Evolutionary conservation across 352 stramenopile genomes (phyloP), one percentile per base, ranked within the genome.

Genomic region (Pythium aristosporum): DNA sequence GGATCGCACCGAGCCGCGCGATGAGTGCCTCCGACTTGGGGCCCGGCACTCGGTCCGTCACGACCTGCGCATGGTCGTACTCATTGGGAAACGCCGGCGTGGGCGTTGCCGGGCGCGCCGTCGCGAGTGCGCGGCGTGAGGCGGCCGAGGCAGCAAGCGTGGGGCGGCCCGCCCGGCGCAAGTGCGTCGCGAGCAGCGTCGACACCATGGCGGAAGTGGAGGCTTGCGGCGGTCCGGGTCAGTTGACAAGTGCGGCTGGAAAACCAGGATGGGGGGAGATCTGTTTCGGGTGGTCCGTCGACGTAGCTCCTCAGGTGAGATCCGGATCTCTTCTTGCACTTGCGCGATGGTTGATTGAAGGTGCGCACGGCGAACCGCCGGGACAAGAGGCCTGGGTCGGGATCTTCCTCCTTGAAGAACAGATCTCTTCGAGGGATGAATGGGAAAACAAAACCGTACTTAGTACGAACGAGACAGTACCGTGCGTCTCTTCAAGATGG

Each of bases 1-100:
- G 84, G 56, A 91, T 68, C 47, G 61, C 63, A 16, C 71, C 67
- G 12, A 94, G 80, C 15, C 73, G 72, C 34, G 61, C 36, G 47
- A 88, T 75, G 46, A 89, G 75, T 51, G 73, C 69, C 61, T 76
- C 68, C 21, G 82, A 92, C 69, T 91, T 87, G 32, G 80, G 80
- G 5, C 86, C 86, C 0, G 86, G 86, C 32, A 92, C 71, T 39
- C 75, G 37, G 30, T 58, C 49, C 47, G 84, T 92, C 52, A 86
- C 68, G 56, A 93, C 68, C 20, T 75, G 52, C 5, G 80, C 79
- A 47, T 70, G 44, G 13, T 63, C 16, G 41, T 87, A 90, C 32
- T 94, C 86, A 47, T 75, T 68, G 0, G 84, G 83, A 50, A 94
- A 92, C 20, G 76, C 62, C 3, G 85, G 83, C 5, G 78, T 52